Evolutionary conservation across 176 grass and related monocot genomes (phyloP).

Genomic region (Eremochloa ophiuroides): DNA sequence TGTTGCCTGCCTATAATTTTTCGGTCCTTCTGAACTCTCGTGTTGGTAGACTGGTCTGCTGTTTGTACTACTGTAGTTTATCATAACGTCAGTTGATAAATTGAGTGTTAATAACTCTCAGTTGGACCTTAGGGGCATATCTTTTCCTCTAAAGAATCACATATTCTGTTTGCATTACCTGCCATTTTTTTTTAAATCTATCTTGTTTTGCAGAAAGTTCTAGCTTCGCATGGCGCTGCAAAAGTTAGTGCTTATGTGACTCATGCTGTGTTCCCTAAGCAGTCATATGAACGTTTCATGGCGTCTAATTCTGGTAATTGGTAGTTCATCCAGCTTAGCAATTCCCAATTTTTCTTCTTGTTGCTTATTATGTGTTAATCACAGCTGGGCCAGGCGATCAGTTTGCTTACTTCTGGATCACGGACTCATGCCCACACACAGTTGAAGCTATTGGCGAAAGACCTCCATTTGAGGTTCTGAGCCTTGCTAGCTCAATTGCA

Average conservation of each 20-base stretch:
- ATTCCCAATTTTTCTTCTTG: not conserved
- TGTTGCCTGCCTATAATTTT: not conserved
- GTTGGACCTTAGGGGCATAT: not conserved
- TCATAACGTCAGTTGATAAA: not conserved
- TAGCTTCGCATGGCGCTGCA: constrained; percentile 59
- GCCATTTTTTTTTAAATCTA: not conserved
- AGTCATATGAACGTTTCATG: constrained; percentile 67
- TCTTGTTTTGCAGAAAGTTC: constrained; percentile 42
- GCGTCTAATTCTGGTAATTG: constrained; percentile 57
- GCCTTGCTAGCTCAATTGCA: constrained; percentile 78
- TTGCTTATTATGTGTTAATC: not conserved
- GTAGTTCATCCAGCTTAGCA: not conserved
- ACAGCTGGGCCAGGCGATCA: constrained; percentile 41
- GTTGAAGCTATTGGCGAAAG: constrained; percentile 60
- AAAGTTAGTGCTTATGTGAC: constrained; percentile 97
- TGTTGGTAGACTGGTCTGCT: not conserved
- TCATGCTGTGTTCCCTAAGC: constrained; percentile 86
- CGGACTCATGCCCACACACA: constrained; percentile 78
- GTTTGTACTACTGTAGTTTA: not conserved
- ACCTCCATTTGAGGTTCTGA: constrained; percentile 84
- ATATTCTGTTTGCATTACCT: not conserved
- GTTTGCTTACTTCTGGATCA: constrained; percentile 86
- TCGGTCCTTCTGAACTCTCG: not conserved
- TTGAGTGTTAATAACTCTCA: not conserved
- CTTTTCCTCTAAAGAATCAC: not conserved